phyloP scores from a whole-genome alignment of 345 rosid species.

The Raphanus sativus region DNA sequence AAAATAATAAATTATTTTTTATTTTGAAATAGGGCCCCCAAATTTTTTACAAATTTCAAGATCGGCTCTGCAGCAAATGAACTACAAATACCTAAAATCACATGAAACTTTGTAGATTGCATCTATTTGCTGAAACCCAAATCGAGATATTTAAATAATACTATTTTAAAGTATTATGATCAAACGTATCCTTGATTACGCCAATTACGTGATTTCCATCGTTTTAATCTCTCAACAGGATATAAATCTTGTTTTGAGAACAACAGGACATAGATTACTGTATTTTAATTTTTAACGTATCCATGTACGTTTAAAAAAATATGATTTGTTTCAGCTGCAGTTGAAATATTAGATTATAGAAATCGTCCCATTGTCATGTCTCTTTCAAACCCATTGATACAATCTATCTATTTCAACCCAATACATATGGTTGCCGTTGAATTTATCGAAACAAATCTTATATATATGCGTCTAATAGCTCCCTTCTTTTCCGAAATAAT shows the following conservation, averaged over 20 bases:
- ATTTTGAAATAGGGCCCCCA: too few species aligned
- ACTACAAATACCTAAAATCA: not conserved
- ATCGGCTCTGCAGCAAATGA: not conserved
- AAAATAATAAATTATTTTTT: too few species aligned
- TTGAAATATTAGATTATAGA: not conserved
- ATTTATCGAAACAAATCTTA: not conserved
- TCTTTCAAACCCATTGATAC: conserved; percentile 30
- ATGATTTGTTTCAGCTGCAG: too few species aligned
- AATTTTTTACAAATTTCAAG: too few species aligned
- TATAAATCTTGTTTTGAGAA: conserved; percentile 6
- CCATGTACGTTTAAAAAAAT: not conserved
- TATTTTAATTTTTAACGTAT: not conserved
- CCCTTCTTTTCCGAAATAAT: not conserved
- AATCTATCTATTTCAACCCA: conserved; percentile 17
- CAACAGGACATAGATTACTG: conserved; percentile 18
- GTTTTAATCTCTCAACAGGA: not conserved
- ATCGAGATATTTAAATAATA: not conserved
- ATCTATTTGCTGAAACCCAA: not conserved
- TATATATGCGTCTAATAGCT: not conserved
- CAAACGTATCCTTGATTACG: conserved; percentile 5
- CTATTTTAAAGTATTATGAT: not conserved
- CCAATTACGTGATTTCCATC: conserved; percentile 21
- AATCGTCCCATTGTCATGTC: conserved; percentile 22
- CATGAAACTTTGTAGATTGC: not conserved
- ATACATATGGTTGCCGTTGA: conserved; percentile 15